Conservation (phyloP, 179 eudicot genomes). For the Amaranthus tricolor region DNA sequence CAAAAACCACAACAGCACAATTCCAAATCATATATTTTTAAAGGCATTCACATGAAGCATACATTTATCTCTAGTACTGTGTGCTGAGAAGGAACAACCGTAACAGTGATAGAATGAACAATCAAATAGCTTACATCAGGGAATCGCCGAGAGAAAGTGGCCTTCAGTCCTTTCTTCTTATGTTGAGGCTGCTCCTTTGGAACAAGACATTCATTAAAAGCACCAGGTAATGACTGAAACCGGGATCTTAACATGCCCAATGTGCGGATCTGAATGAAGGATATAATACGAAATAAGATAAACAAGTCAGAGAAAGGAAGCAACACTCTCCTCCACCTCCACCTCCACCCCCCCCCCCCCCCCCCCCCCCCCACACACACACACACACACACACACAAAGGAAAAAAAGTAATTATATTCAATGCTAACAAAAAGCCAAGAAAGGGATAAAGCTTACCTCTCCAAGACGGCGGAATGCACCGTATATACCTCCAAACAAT, state of each 20-base stretch:
- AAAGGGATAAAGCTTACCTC: slow-evolving; percentile 49
- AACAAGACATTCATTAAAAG: slow-evolving; percentile 77
- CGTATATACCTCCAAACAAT: slow-evolving; percentile 95
- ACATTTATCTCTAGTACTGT: neutral
- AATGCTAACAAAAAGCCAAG: neutral
- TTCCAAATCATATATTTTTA: neutral
- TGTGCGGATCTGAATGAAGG: slow-evolving; percentile 72
- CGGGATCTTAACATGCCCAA: slow-evolving; percentile 93
- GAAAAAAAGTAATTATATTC: too few species aligned
- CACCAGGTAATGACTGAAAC: slow-evolving; percentile 87
- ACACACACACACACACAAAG: too few species aligned
- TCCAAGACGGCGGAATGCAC: slow-evolving; percentile 99
- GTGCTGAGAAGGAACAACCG: neutral
- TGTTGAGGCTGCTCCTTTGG: slow-evolving; percentile 72
- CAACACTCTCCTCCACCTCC: neutral
- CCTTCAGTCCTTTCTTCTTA: slow-evolving; percentile 87
- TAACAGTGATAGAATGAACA: slow-evolving; percentile 4
- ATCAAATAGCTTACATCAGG: slow-evolving; percentile 39
- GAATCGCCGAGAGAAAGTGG: slow-evolving; percentile 73
- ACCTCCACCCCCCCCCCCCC: too few species aligned
- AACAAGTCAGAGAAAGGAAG: neutral
- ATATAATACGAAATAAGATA: neutral
- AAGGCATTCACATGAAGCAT: neutral
- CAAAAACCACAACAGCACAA: neutral
- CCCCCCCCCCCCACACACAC: too few species aligned